Percentiles rank a stretch among this genome's conserved stretches.
phyloP scores from a whole-genome alignment of 1,284 basidiomycete species.

The Earliella scabrosa region DNA sequence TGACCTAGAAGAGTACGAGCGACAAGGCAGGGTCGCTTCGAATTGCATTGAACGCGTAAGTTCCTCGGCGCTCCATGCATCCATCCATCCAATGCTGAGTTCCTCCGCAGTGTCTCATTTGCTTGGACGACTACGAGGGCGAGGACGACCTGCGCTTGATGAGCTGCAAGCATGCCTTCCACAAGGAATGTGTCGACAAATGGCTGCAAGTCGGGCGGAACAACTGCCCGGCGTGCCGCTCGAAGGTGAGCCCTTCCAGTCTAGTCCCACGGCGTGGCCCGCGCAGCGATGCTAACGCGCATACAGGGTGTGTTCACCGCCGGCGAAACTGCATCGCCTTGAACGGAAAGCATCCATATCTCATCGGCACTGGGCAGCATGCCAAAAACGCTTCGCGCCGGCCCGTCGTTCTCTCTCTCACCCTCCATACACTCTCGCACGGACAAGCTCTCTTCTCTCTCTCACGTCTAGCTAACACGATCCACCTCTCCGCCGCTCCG shows the following conservation, averaged over 20 bases:
- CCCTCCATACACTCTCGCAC: constrained; percentile 4
- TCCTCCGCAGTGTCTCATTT: constrained; percentile 81
- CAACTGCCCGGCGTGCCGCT: constrained; percentile 89
- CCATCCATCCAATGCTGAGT: too few relatives aligned
- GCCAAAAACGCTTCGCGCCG: too few relatives aligned
- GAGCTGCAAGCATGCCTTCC: constrained; percentile 84
- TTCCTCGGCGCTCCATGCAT: too few relatives aligned
- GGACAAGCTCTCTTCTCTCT: not conserved
- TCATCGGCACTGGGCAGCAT: too few relatives aligned
- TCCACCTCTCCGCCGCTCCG: not conserved
- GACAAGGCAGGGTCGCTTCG: constrained; percentile 65
- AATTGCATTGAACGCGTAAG: constrained; percentile 80
- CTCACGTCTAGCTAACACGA: constrained; percentile 7
- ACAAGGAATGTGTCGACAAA: constrained; percentile 83
- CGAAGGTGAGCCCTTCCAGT: constrained; percentile 53
- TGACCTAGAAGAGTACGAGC: constrained; percentile 57
- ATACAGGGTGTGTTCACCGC: constrained; percentile 30
- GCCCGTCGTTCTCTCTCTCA: too few relatives aligned
- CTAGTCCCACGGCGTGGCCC: too few relatives aligned
- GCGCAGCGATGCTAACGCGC: not conserved
- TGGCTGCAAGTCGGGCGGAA: constrained; percentile 88
- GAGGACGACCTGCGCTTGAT: constrained; percentile 82
- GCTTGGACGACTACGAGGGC: constrained; percentile 78
- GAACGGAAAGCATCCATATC: too few relatives aligned
- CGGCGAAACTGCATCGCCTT: too few relatives aligned